Percentiles rank a stretch among this genome's conserved stretches.
phyloP scores from a whole-genome alignment of 495 filamentous ascomycete species.

The Usnea hakonensis region DNA sequence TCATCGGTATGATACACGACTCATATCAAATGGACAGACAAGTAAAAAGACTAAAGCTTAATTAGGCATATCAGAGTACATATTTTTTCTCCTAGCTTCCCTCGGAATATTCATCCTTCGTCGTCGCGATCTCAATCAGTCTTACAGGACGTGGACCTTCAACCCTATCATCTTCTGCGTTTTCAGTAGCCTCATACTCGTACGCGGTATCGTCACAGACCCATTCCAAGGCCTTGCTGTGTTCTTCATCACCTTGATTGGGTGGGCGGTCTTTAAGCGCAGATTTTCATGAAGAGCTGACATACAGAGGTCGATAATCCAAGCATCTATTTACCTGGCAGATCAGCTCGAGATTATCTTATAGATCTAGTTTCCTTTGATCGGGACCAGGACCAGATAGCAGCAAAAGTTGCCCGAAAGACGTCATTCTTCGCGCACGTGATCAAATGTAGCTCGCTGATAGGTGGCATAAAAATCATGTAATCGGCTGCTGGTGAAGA shows the following conservation, averaged over 20 bases:
- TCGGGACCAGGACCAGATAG: too few relatives aligned
- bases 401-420: too few relatives aligned
- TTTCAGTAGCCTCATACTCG: neutral
- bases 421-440: too few relatives aligned
- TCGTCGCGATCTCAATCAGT: neutral
- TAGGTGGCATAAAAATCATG: too few relatives aligned
- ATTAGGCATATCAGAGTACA: conserved; percentile 4
- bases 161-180: neutral
- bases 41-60: neutral
- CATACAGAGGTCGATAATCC: too few relatives aligned
- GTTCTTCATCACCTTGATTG: conserved; percentile 1
- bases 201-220: neutral
- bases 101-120: conserved; percentile 1
- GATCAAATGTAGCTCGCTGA: too few relatives aligned
- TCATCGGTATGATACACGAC: neutral
- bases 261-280: neutral
- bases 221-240: conserved; percentile 6
- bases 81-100: neutral
- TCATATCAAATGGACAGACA: neutral
- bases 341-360: too few relatives aligned
- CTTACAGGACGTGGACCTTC: neutral
- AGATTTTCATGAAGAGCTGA: too few relatives aligned
- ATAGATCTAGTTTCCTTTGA: too few relatives aligned
- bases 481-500: too few relatives aligned
- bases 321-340: too few relatives aligned